These are phyloP conservation scores for Russula virescens DNA, from an alignment of 768 basidiomycete genomes.

Conservation along the genomic window DNA sequence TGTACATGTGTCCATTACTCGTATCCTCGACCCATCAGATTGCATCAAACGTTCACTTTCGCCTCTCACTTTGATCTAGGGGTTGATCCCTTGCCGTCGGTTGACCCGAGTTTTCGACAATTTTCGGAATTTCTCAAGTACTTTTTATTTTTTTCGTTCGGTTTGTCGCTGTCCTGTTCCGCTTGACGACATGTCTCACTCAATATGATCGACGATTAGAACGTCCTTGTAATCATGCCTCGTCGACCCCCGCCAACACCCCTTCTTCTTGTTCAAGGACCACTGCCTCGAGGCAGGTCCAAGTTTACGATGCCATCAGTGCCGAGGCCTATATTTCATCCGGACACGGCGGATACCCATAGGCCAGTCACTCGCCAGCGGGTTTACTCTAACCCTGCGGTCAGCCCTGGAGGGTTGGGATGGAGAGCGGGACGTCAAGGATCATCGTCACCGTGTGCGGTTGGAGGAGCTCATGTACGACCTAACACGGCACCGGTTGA, in stretches of 20 bases:
- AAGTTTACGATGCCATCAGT: constrained; percentile 64
- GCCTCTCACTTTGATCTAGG: not conserved
- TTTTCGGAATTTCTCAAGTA: not conserved
- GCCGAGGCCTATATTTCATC: constrained; percentile 45
- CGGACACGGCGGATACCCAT: constrained; percentile 12
- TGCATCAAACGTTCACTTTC: not conserved
- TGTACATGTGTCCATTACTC: no score
- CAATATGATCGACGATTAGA: not conserved
- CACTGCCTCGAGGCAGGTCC: constrained; percentile 53
- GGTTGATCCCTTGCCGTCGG: constrained; percentile 19
- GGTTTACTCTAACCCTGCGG: not conserved
- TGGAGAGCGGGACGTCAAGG: not conserved
- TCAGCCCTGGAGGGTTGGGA: constrained; percentile 19
- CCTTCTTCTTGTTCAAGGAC: constrained; percentile 56
- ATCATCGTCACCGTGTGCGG: constrained; percentile 19
- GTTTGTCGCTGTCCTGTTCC: not conserved
- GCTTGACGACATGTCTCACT: not conserved
- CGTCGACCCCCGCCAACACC: constrained; percentile 65
- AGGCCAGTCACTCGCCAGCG: not conserved
- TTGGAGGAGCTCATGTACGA: constrained; percentile 19
- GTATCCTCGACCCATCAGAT: not conserved
- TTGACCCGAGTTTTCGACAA: constrained; percentile 1
- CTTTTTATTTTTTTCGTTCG: not conserved
- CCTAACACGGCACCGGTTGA: no score
- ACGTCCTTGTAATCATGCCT: constrained; percentile 40